Percentiles rank a stretch among this genome's conserved stretches.
Conservation (phyloP, 306 rosid species). For the Sesbania bispinosa region DNA sequence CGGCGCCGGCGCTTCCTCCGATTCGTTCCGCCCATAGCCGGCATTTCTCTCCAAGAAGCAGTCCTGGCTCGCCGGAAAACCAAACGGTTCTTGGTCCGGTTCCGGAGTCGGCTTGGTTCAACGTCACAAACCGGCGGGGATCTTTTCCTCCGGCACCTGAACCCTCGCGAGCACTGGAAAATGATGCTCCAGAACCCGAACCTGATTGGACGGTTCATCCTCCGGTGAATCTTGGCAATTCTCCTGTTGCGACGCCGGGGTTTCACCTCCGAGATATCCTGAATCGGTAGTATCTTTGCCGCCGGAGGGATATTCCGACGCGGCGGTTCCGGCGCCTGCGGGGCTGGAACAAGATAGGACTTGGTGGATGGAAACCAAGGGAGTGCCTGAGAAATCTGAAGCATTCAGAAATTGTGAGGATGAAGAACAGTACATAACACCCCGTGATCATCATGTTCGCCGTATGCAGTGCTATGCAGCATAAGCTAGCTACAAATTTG, state of each 20-base stretch:
- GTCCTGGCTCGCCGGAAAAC: not conserved
- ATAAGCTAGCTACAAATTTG: not conserved
- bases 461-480: conserved; percentile 22
- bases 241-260: conserved; percentile 3
- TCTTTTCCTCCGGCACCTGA: conserved; percentile 6
- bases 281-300: conserved; percentile 19
- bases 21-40: not conserved
- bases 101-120: not conserved
- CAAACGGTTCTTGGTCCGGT: conserved; percentile 17
- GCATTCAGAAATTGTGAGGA: conserved; percentile 4
- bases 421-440: not conserved
- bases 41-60: conserved; percentile 16
- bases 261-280: not conserved
- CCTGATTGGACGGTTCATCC: not conserved
- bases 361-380: not conserved
- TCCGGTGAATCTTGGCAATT: not conserved
- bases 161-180: not conserved
- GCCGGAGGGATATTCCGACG: conserved; percentile 5
- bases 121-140: not conserved
- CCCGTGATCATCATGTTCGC: not conserved
- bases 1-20: not conserved
- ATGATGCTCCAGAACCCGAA: not conserved
- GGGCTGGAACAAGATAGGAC: not conserved
- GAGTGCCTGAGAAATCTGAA: not conserved
- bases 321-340: not conserved